These are phyloP conservation scores for Trichothecium roseum DNA, from an alignment of 2,329 filamentous ascomycete species.

Conservation along the genomic window DNA sequence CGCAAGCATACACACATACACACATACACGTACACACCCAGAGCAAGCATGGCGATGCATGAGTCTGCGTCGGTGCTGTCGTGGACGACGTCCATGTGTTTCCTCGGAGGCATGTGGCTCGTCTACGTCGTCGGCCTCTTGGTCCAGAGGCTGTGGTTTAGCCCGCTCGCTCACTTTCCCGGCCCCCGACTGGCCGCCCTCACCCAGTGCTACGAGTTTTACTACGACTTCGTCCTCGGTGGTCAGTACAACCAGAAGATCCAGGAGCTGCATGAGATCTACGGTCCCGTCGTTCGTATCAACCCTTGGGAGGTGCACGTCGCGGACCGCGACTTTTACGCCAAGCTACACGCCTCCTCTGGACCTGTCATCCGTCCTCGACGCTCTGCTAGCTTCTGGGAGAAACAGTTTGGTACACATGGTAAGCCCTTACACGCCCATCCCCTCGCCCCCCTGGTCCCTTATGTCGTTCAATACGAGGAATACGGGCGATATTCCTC, in stretches of 20 bases:
- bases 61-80: too few species aligned
- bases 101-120: too few species aligned
- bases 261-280: conserved; percentile 27
- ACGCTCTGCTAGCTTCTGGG: conserved; percentile 23
- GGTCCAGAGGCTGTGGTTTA: conserved; percentile 23
- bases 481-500: too few species aligned
- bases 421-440: conserved; percentile 13
- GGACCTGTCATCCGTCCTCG: conserved; percentile 16
- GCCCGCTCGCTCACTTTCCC: conserved; percentile 26
- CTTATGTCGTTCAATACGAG: too few species aligned
- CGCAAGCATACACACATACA: too few species aligned
- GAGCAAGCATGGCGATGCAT: too few species aligned
- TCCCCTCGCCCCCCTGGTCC: too few species aligned
- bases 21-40: too few species aligned
- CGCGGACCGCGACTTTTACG: conserved; percentile 24
- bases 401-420: conserved; percentile 25
- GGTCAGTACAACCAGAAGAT: conserved; percentile 32
- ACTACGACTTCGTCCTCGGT: conserved; percentile 29
- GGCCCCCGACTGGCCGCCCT: conserved; percentile 27
- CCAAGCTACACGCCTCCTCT: conserved; percentile 22
- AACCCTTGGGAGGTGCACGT: conserved; percentile 26
- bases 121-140: conserved; percentile 11
- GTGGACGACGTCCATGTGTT: too few species aligned
- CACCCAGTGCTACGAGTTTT: conserved; percentile 29
- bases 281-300: conserved; percentile 29